Percentiles rank a stretch among this genome's conserved stretches.
These are phyloP conservation scores for Coelastrella sp. DNA, from an alignment of 139 green algal genomes.

Conservation along the genomic window DNA sequence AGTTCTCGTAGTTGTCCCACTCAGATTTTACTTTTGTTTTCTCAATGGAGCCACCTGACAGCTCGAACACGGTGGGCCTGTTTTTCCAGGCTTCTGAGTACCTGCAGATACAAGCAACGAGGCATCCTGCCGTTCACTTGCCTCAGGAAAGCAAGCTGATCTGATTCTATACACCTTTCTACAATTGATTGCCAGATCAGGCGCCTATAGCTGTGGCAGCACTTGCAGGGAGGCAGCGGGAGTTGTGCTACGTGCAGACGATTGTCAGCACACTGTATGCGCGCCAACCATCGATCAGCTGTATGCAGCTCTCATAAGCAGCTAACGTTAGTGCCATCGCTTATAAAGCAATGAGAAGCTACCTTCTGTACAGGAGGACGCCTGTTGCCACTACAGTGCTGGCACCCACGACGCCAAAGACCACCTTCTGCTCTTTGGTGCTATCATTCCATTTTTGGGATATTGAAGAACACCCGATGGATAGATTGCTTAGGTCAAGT, in stretches of 20 bases:
- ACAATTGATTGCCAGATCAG: not conserved
- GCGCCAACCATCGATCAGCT: not conserved
- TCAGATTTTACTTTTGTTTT: conserved; percentile 69
- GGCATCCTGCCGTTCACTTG: not conserved
- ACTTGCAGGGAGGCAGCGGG: not conserved
- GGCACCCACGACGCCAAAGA: conserved; percentile 4
- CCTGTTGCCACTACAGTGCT: conserved; percentile 6
- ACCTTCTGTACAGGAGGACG: conserved; percentile 30
- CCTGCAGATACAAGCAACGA: not conserved
- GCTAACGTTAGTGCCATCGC: not conserved
- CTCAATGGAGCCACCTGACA: conserved; percentile 78
- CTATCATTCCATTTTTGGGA: not conserved
- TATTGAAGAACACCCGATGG: no score
- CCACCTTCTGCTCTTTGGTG: conserved; percentile 33
- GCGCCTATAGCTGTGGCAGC: not conserved
- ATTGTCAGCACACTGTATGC: not conserved
- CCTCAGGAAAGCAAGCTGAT: not conserved
- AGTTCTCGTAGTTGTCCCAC: conserved; percentile 69
- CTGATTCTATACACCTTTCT: not conserved
- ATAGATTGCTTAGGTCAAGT: not conserved
- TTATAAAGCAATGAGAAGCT: not conserved
- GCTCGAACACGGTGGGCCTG: conserved; percentile 74
- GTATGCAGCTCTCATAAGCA: no score
- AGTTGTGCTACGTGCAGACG: not conserved
- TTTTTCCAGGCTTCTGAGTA: conserved; percentile 47